Evolutionary conservation across 805 yeast genomes (phyloP), one percentile per base, ranked within the genome.

Genomic region (Saccharomycopsis synnaedendra): DNA sequence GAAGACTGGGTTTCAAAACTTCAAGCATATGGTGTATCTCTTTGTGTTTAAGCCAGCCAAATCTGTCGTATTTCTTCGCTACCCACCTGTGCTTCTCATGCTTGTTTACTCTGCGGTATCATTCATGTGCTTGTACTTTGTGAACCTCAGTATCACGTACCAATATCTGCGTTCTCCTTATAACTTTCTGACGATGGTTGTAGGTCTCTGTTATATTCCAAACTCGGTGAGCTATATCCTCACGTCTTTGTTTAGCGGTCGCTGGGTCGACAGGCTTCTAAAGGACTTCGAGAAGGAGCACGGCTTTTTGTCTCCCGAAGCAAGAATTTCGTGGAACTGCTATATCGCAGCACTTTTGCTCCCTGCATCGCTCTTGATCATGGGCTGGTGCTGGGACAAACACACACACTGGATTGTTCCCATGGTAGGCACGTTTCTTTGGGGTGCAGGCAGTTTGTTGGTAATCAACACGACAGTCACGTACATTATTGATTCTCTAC

Each of bases 391-490:
- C 46, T 69, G 85, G 27, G 74, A 82, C 46, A 72, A 70, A 52
- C 71, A 78, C 11, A 69, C 73, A 39, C 35, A 39, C 35, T 87
- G 95, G 95, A 79, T 81, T 1, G 70, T 80, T 3, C 95, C 95
- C 0, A 67, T 86, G 55, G 69, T 86, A 7, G 95, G 95, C 0
- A 82, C 93, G 4, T 85, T 89, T 1, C 50, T 85, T 5, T 85
- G 81, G 61, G 96, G 96, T 0, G 78, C 82, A 58, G 85, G 90
- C 0, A 78, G 85, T 34, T 83, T 86, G 93, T 76, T 85, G 63
- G 76, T 84, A 3, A 85, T 85, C 55, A 93, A 94, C 3, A 77
- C 85, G 5, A 82, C 87, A 0, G 75, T 82, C 3, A 85, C 95
- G 0, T 87, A 85, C 58, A 65, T 86, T 48, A 88, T 86, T 1